Percentiles rank a stretch among this genome's conserved stretches.
Evolutionary conservation across 352 stramenopile genomes (phyloP).

Genomic region (Phytophthora hybrid): DNA sequence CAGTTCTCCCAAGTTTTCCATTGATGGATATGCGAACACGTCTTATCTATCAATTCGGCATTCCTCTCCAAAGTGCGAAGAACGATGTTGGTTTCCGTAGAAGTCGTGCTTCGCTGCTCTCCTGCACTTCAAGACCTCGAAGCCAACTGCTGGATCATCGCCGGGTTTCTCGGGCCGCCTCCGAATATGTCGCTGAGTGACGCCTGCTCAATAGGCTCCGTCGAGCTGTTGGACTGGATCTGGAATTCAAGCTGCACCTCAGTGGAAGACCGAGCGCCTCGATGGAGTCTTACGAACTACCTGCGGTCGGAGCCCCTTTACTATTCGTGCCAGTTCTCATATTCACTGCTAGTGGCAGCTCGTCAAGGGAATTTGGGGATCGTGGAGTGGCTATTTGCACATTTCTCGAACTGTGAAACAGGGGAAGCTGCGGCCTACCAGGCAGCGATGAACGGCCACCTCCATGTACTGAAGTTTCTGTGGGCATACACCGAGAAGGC

Average conservation of each 20-base stretch:
- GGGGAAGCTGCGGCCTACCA: neutral
- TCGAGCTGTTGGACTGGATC: neutral
- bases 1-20: no score
- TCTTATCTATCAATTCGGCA: no score
- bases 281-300: conserved; percentile 17
- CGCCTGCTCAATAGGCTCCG: neutral
- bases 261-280: neutral
- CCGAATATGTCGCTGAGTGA: neutral
- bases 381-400: conserved; percentile 4
- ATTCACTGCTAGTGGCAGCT: neutral
- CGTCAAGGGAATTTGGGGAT: conserved; percentile 1
- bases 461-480: neutral
- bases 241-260: neutral
- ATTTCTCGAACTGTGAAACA: conserved; percentile 6
- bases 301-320: conserved; percentile 10
- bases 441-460: neutral
- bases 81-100: neutral
- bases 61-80: neutral
- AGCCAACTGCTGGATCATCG: neutral
- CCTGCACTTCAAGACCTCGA: neutral
- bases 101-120: neutral
- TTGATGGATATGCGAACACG: no score
- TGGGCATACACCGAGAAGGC: neutral
- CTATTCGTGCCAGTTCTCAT: neutral
- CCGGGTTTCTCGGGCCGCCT: neutral